Conservation (phyloP, 371 early-diverging fungal species). For the Choanephora cucurbitarum region DNA sequence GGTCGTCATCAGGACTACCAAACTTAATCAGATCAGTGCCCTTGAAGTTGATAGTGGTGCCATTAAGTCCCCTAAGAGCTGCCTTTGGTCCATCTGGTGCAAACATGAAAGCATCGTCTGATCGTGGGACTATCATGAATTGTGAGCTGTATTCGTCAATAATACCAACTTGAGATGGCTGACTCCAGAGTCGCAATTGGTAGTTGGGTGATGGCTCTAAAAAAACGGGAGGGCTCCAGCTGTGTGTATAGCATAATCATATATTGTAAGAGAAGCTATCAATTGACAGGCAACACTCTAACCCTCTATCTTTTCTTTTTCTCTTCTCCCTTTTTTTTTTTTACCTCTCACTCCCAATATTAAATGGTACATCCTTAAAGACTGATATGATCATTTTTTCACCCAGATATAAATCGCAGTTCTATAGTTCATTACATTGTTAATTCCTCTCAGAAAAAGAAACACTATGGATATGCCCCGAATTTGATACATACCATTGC, state of each 20-base stretch:
- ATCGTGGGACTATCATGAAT: conserved; percentile 8
- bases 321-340: not conserved
- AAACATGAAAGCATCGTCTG: conserved; percentile 9
- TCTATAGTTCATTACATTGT: conserved; percentile 1
- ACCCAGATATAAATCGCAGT: conserved; percentile 6
- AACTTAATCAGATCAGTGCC: not conserved
- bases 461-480: too few species aligned
- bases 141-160: conserved; percentile 6
- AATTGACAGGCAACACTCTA: not conserved
- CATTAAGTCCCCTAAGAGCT: too few species aligned
- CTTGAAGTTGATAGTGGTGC: not conserved
- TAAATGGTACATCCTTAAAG: conserved; percentile 8
- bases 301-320: not conserved
- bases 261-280: not conserved
- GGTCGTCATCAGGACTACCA: not conserved
- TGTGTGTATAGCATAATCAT: not conserved
- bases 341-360: conserved; percentile 10
- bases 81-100: not conserved
- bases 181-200: conserved; percentile 6
- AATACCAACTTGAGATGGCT: conserved; percentile 8
- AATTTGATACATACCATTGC: not conserved
- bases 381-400: conserved; percentile 11
- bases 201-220: conserved; percentile 9
- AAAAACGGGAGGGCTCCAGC: conserved; percentile 10
- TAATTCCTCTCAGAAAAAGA: not conserved